phyloP scores from a whole-genome alignment of 192 early-diverging fungal genomes.

The Coemansia umbellata region DNA sequence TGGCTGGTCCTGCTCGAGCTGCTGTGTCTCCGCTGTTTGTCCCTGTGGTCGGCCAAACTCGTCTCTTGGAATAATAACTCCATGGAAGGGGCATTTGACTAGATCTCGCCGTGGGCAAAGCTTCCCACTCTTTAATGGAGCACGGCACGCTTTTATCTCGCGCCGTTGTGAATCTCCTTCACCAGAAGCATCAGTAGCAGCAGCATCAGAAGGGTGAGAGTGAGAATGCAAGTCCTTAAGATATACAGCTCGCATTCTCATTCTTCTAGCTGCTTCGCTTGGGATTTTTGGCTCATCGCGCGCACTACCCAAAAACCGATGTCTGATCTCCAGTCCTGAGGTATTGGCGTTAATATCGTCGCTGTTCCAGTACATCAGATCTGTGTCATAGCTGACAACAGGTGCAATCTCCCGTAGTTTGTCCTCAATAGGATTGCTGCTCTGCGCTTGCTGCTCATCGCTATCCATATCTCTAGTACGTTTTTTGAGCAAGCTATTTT shows the following conservation, averaged over 20 bases:
- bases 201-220: no score
- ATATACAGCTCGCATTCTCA: constrained; percentile 57
- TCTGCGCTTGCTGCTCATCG: background rate
- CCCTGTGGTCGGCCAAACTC: constrained; percentile 31
- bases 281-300: constrained; percentile 59
- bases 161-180: background rate
- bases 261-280: constrained; percentile 45
- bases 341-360: constrained; percentile 57
- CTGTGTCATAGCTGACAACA: constrained; percentile 61
- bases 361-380: constrained; percentile 65
- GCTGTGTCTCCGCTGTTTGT: background rate
- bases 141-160: constrained; percentile 60
- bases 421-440: constrained; percentile 34
- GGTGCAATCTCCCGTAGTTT: constrained; percentile 58
- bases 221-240: constrained; percentile 7
- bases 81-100: constrained; percentile 66
- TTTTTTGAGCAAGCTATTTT: background rate
- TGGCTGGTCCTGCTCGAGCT: background rate
- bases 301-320: constrained; percentile 63
- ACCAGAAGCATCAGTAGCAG: no score
- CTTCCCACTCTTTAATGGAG: constrained; percentile 57
- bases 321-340: constrained; percentile 52
- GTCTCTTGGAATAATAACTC: constrained; percentile 57
- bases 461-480: constrained; percentile 4
- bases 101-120: constrained; percentile 64